phyloP scores from a whole-genome alignment of 345 rosid genomes.

The Eucalyptus grandis region DNA sequence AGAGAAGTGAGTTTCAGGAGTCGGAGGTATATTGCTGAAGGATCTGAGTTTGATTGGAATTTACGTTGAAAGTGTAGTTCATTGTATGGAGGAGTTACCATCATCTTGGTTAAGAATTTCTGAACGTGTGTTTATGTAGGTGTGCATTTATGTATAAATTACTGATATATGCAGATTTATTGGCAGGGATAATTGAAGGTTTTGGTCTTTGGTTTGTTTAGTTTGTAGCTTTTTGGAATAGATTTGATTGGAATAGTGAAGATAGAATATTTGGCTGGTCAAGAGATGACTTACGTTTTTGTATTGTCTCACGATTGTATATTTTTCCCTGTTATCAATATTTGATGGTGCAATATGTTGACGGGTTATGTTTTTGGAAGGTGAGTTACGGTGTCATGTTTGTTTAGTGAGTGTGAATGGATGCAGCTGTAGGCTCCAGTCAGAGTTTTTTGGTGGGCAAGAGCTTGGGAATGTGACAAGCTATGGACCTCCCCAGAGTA shows the following conservation, averaged over 20 bases:
- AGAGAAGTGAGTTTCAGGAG: not conserved
- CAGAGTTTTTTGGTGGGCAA: conserved; percentile 41
- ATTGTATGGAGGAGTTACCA: not conserved
- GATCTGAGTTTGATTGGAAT: not conserved
- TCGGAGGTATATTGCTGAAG: not conserved
- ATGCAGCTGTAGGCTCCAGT: conserved; percentile 62
- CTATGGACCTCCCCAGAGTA: conserved; percentile 44
- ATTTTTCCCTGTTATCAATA: not conserved
- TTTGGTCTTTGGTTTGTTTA: not conserved
- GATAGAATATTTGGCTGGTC: not conserved
- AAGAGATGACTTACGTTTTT: not conserved
- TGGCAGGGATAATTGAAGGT: not conserved
- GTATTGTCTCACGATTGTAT: not conserved
- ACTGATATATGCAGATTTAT: not conserved
- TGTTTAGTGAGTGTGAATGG: conserved; percentile 28
- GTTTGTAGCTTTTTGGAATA: not conserved
- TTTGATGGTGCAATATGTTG: not conserved
- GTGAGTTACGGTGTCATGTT: conserved; percentile 10
- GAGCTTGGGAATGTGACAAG: conserved; percentile 50
- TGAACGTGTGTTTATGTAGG: not conserved
- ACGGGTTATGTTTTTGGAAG: not conserved
- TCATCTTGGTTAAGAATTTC: not conserved
- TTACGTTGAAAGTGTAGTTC: not conserved
- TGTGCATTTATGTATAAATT: not conserved
- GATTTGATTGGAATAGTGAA: not conserved